These are phyloP conservation scores for Podospora sp. DNA, from an alignment of 495 filamentous ascomycete species.

Conservation along the genomic window DNA sequence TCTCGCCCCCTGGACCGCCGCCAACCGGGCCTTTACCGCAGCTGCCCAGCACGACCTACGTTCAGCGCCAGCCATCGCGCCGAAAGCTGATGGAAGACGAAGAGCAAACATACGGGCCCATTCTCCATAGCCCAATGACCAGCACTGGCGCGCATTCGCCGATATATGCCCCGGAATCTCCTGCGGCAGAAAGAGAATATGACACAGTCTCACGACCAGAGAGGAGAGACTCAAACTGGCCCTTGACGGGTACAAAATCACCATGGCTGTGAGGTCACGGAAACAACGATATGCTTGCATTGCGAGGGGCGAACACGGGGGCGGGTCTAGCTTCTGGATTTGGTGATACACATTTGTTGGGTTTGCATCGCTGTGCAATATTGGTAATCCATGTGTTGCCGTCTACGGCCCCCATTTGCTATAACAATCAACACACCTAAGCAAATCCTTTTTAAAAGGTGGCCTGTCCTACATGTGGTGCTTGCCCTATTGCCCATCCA, in stretches of 20 bases:
- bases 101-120: not conserved
- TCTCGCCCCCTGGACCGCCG: not conserved
- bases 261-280: constrained; percentile 2
- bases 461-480: no score
- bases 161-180: not conserved
- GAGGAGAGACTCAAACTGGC: constrained; percentile 21
- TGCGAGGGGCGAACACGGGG: not conserved
- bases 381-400: not conserved
- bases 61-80: not conserved
- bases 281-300: not conserved
- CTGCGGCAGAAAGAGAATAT: not conserved
- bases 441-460: no score
- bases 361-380: not conserved
- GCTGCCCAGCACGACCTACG: not conserved
- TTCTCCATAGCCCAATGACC: not conserved
- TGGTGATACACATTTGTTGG: not conserved
- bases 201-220: not conserved
- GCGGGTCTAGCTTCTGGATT: not conserved
- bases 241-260: not conserved
- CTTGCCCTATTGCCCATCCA: no score
- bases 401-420: no score
- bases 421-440: no score
- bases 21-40: not conserved
- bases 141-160: not conserved
- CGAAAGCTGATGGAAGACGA: not conserved